A percentile compares a stretch with the other conserved stretches of the same genome.
phyloP scores from a whole-genome alignment of 2,329 filamentous ascomycete genomes.

The Coniochaeta prunicola region DNA sequence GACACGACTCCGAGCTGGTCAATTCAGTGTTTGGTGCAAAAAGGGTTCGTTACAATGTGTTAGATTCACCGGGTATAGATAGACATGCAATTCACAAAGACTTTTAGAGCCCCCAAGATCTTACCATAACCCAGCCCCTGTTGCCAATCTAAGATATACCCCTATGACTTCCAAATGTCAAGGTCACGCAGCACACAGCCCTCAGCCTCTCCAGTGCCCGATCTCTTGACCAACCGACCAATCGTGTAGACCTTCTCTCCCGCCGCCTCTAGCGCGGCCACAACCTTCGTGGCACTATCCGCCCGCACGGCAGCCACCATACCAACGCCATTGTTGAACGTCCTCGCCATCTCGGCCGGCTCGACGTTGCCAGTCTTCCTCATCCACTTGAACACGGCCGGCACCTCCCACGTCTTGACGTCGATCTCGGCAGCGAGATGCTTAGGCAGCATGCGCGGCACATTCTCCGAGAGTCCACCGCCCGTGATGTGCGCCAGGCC shows the following conservation, averaged over 20 bases:
- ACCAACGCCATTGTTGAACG: constrained; percentile 91
- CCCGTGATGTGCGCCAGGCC: constrained; percentile 97
- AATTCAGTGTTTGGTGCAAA: too few relatives aligned
- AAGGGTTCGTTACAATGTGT: too few relatives aligned
- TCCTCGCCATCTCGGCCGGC: constrained; percentile 75
- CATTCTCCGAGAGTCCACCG: constrained; percentile 86
- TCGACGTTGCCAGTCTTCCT: constrained; percentile 65
- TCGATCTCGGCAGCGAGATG: constrained; percentile 76
- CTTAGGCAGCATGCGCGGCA: constrained; percentile 83
- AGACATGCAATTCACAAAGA: too few relatives aligned
- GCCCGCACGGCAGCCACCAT: constrained; percentile 82
- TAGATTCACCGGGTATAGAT: too few relatives aligned
- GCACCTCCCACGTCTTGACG: constrained; percentile 66
- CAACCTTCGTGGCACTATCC: constrained; percentile 54
- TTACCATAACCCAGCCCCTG: background rate
- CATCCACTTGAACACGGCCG: constrained; percentile 80
- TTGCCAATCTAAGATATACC: background rate
- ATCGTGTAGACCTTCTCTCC: constrained; percentile 75
- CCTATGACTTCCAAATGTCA: constrained; percentile 24
- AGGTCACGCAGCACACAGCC: constrained; percentile 59
- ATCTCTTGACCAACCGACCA: constrained; percentile 59
- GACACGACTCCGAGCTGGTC: too few relatives aligned
- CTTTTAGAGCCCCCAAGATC: background rate
- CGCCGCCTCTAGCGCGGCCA: constrained; percentile 50
- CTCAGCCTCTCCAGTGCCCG: constrained; percentile 26